Base-by-base conservation (phyloP, 257 asterid genomes). In the Solanum clarkiae region DNA sequence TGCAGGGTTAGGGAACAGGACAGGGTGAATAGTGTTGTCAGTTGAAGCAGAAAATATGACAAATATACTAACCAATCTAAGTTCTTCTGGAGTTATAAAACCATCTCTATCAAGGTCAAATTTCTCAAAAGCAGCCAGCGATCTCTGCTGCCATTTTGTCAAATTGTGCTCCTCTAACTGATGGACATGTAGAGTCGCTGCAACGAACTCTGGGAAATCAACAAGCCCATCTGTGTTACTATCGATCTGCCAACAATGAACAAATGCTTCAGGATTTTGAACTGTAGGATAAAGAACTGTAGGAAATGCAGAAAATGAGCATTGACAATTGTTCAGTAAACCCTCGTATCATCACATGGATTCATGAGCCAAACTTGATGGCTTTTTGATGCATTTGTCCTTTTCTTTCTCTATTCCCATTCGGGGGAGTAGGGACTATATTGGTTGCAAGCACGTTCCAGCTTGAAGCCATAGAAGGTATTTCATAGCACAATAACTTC, bases 21-120 rank as follows among this genome's bases (percentile, higher is more conserved):
- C 10, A 47, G 80, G 59, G 12, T 44, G 40, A 36, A 75, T 13
- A 8, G 56, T 49, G 24, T 24, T 14, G 59, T 15, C 45, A 77
- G 10, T 24, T 77, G 45, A 51, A 77, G 26, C 20, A 15, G 63
- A 26, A 51, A 32, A 56, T 54, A 68, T 14, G 36, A 53, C 84
- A 36, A 36, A 4, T 36, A 80, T 29, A 89, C 96, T 80, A 47
- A 97, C 99, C 98, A 93, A 86, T 94, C 93, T 91, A 44, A 97
- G 98, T 87, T 97, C 99, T 18, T 97, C 98, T 2, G 98, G 93
- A 51, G 98, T 97, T 84, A 97, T 97, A 85, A 83, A 95, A 83
- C 99, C 99, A 87, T 97, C 98, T 91, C 87, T 88, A 88, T 97
- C 99, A 26, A 94, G 96, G 44, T 97, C 99, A 80, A 97, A 97